Evolutionary conservation across 768 basidiomycete genomes (phyloP), one percentile per base, ranked within the genome.

Genomic region (Mycena belliarum): DNA sequence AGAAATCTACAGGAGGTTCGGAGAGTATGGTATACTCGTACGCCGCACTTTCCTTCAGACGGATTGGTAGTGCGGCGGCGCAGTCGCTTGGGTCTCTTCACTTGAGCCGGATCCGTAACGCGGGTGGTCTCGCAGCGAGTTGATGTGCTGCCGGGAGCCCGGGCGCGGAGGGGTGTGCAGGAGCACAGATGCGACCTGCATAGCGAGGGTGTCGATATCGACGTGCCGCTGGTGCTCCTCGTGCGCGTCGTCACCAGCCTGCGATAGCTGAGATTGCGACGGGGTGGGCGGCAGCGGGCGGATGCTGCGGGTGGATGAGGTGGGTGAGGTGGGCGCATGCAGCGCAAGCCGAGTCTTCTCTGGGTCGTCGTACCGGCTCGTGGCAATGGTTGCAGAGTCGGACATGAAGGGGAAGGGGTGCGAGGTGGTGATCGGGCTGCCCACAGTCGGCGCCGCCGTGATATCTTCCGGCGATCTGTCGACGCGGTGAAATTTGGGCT

Each of bases 171-270:
- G 61, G 8, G 52, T 61, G 38, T 67, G 67, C 62, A 68, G 59
- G 14, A 73, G 60, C 35, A 70, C 63, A 14, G 45, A 60, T 20
- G 69, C 69, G 10, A 73, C 70, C 60, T 71, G 68, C 52, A 66
- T 66, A 32, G 72, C 72, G 12, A 73, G 65, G n/a, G 64, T 49
- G 23, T 66, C 63, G 14, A 73, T 66, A 53, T 71, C 59, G 7
- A 56, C 47, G 6, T 43, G 40, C 55, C n/a, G n/a, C n/a, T n/a
- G n/a, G n/a, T 20, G 50, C 23, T 28, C 41, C 4, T 35, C 24
- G 23, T 2, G 42, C 3, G 23, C n/a, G n/a, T n/a, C 44, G 8
- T 32, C 28, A n/a, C 7, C 26, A 3, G 1, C 18, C 20, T 28
- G 42, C 41, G 21, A 42, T 12, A 55, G 35, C 43, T 55, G 52